Evolutionary conservation across 306 rosid species (phyloP), one percentile per base, ranked within the genome.

Genomic region (Acacia melanoxylon): DNA sequence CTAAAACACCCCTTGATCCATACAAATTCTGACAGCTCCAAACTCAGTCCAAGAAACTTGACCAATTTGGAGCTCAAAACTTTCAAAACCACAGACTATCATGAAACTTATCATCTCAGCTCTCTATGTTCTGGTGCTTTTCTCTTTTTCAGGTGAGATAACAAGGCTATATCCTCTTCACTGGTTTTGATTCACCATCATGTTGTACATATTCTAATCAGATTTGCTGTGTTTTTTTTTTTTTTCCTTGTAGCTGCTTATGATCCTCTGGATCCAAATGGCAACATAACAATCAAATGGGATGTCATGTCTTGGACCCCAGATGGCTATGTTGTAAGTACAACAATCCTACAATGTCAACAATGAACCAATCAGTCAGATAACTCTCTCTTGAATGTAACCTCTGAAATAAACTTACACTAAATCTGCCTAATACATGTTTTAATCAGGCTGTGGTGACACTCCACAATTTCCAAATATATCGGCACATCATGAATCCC

Each of bases 261-360:
- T 86, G 99, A 95, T 86, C 97, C 99, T 6, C 77, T 95, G 90
- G 99, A 95, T 91, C 99, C 99, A 49, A 95, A 80, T 71, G 99
- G 98, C 68, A 95, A 93, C 85, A 56, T 95, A 75, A 95, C 97
- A 5, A 80, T 93, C 88, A 91, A 92, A 86, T 95, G 98, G 98
- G 99, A 95, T 76, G 35, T 95, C 29, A 79, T 95, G 94, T 93
- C 99, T 45, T 95, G 99, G 98, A 95, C 98, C 29, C 42, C 96
- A 62, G 99, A 95, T 82, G 99, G 97, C 78, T 93, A 95, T 80
- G 95, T 93, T 90, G 99, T 91, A 82, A 88, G 92, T 54, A 15
- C 49, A 82, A 19, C 35, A 82, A 51, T 44, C 35, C 31, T 66
- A 54, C 42, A 44, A 5, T 69, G 52, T 76, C 81, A 42, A 25